Evolutionary conservation across 768 basidiomycete species (phyloP), one percentile per base, ranked within the genome.

Genomic region (Amanita rubescens): DNA sequence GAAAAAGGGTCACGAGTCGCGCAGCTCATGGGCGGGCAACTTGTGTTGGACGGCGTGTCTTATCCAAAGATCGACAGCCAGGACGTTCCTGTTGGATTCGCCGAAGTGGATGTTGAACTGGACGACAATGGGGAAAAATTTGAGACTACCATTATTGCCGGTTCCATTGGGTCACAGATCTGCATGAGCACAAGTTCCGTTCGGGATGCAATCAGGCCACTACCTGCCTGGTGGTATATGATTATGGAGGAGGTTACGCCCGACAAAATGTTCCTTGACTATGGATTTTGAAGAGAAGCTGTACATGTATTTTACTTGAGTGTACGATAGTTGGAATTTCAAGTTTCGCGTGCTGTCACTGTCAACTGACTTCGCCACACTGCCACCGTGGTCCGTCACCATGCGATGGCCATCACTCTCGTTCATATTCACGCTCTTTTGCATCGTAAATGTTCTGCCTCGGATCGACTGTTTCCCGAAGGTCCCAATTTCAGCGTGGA

Each of bases 401-500:
- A 35, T 35, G 33, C 20, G 34, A 39, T 38, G 14, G 42, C 30
- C 25, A 44, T 4, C 30, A 34, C 41, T 22, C 41, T 46, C 51
- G 27, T 27, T 60, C 8, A 41, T 55, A 44, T 52, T 37, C 49
- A 44, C 49, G 15, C 42, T 45, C 43, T 45, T 45, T 50, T 54
- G 17, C 22, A 39, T 19, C 52, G 5, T 54, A 5, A 33, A 20
- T 27, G 51, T 37, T 54, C 55, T 64, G 35, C 39, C 55, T 50
- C 52, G 54, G 37, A 41, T 49, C 41, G 44, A 59, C 42, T 50
- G 55, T 47, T 39, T 56, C 55, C 55, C 43, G 39, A 58, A 39
- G 20, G 61, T 62, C 17, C 57, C 54, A 14, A 75, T 83, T 25
- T 67, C 74, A 19, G 83, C 87, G 24, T 89, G 87, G 87, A 87